Evolutionary conservation across 495 filamentous ascomycete genomes (phyloP).

Genomic region (Aspergillus ellipticus): DNA sequence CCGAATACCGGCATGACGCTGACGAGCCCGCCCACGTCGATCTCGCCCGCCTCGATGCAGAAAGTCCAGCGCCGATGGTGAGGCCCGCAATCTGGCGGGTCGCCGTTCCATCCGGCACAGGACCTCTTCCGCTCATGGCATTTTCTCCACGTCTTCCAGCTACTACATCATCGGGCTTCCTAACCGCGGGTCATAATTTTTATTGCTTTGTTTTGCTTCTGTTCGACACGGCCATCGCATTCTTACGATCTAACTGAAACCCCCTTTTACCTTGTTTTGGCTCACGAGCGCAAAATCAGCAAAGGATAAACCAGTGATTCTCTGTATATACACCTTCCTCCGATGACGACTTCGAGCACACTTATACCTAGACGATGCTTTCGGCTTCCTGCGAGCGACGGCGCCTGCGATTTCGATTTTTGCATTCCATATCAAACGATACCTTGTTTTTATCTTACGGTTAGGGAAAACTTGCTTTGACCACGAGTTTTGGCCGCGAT

Average conservation of each 20-base stretch:
- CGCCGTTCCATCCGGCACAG: conserved; percentile 27
- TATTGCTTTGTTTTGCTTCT: conserved; percentile 29
- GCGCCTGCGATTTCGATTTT: conserved; percentile 43
- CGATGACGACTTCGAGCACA: conserved; percentile 36
- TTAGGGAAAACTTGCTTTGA: conserved; percentile 37
- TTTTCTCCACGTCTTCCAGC: conserved; percentile 32
- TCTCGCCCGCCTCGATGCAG: conserved; percentile 85
- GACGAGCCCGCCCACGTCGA: conserved; percentile 85
- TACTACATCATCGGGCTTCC: conserved; percentile 44
- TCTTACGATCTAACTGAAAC: conserved; percentile 28
- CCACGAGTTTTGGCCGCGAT: conserved; percentile 32
- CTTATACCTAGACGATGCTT: conserved; percentile 43
- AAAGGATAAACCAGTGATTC: conserved; percentile 32
- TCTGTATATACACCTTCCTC: conserved; percentile 40
- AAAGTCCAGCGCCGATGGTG: conserved; percentile 63
- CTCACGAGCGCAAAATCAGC: conserved; percentile 29
- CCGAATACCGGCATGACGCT: conserved; percentile 84
- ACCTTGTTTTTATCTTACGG: conserved; percentile 40
- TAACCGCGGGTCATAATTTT: conserved; percentile 43
- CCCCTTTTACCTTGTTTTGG: conserved; percentile 14
- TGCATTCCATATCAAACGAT: conserved; percentile 39
- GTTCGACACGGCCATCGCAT: conserved; percentile 30
- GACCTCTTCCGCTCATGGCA: conserved; percentile 30
- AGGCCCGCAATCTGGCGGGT: conserved; percentile 26
- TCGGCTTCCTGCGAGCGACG: conserved; percentile 46